These are phyloP conservation scores for Coleophoma cylindrospora DNA, from an alignment of 2,329 filamentous ascomycete species.

Conservation along the genomic window DNA sequence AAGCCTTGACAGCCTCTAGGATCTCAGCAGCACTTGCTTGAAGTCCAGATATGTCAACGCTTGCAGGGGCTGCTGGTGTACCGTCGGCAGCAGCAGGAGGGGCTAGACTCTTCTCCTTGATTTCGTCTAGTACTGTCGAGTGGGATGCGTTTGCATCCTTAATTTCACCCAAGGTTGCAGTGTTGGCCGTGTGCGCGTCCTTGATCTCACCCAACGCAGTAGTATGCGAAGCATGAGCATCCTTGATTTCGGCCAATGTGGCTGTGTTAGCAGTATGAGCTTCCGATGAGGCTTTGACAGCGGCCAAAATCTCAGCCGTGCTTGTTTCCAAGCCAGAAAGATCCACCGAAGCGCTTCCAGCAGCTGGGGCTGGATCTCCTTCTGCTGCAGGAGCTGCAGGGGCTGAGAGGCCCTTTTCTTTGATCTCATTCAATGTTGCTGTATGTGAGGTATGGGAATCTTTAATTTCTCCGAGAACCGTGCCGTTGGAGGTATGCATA, in stretches of 20 bases:
- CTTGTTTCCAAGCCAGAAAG: not conserved
- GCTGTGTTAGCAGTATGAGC: not conserved
- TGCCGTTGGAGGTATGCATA: not conserved
- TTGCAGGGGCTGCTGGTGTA: not conserved
- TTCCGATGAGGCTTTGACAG: not conserved
- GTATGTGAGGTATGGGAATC: conserved; percentile 1
- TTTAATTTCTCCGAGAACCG: not conserved
- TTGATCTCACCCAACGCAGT: not conserved
- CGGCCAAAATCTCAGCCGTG: conserved; percentile 1
- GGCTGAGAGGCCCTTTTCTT: not conserved
- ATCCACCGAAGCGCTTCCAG: not conserved
- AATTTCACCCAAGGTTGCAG: not conserved
- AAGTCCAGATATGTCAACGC: not conserved
- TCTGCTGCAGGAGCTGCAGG: not conserved
- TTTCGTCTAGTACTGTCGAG: not conserved
- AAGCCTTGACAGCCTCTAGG: conserved; percentile 1
- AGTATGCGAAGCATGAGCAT: not conserved
- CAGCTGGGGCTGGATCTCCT: not conserved
- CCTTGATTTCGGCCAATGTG: not conserved
- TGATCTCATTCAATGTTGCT: not conserved
- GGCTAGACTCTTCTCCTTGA: not conserved
- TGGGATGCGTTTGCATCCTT: not conserved
- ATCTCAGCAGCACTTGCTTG: not conserved
- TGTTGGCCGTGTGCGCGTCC: conserved; percentile 9
- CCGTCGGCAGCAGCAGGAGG: not conserved